Conservation (phyloP, 2,329 filamentous ascomycete genomes). For the Bipolaris oryzae region DNA sequence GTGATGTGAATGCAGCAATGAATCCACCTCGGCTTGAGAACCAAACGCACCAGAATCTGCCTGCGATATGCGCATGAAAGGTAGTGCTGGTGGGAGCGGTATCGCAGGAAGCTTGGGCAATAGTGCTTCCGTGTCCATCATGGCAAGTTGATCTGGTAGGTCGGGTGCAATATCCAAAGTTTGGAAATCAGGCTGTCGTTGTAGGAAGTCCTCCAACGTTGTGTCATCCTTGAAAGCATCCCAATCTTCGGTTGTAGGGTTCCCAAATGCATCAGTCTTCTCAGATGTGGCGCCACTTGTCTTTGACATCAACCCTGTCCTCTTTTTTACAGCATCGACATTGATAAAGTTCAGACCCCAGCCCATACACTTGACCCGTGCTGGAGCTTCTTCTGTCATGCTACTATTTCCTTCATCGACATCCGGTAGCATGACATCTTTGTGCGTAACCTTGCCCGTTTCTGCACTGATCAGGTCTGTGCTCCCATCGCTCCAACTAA, state of each 20-base stretch:
- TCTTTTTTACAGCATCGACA: slow-evolving; percentile 51
- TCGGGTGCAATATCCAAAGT: slow-evolving; percentile 46
- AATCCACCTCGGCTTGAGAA: slow-evolving; percentile 50
- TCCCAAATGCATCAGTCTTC: slow-evolving; percentile 27
- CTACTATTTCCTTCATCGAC: slow-evolving; percentile 1
- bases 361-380: slow-evolving; percentile 55
- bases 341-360: slow-evolving; percentile 64
- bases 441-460: slow-evolving; percentile 79
- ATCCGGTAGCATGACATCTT: slow-evolving; percentile 46
- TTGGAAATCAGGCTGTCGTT: slow-evolving; percentile 44
- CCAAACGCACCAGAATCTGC: slow-evolving; percentile 47
- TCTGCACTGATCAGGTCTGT: slow-evolving; percentile 79
- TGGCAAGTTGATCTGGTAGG: slow-evolving; percentile 48
- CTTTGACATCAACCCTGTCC: slow-evolving; percentile 40
- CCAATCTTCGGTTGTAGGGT: slow-evolving; percentile 42
- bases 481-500: slow-evolving; percentile 81
- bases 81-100: slow-evolving; percentile 41
- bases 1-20: slow-evolving; percentile 52
- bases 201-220: slow-evolving; percentile 49
- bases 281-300: slow-evolving; percentile 14
- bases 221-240: slow-evolving; percentile 42
- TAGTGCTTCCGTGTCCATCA: slow-evolving; percentile 49
- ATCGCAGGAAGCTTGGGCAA: slow-evolving; percentile 49
- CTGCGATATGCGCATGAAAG: slow-evolving; percentile 40
- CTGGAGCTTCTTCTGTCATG: slow-evolving; percentile 8